Conservation (phyloP, 2,329 filamentous ascomycete genomes). For the Dothidotthia symphoricarpi region DNA sequence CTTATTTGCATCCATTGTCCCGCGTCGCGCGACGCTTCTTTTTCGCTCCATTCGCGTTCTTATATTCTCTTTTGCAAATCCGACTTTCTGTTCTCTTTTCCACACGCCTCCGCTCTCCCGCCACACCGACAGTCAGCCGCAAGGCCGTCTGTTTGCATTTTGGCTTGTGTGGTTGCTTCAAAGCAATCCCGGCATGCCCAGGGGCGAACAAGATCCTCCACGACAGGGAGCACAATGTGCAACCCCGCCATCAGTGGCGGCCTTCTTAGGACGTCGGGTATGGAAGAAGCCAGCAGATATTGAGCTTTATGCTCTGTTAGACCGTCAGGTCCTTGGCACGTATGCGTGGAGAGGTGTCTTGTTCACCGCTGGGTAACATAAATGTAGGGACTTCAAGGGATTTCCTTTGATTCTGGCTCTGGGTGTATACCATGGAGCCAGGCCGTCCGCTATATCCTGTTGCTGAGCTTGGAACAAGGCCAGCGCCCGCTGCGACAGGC, state of each 20-base stretch:
- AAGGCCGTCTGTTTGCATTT: too few relatives aligned
- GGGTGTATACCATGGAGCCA: conserved; percentile 1
- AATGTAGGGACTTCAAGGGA: conserved; percentile 14
- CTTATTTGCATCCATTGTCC: neutral
- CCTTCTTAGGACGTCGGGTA: conserved; percentile 24
- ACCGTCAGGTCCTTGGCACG: conserved; percentile 26
- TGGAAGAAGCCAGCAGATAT: conserved; percentile 33
- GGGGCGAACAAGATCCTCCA: conserved; percentile 15
- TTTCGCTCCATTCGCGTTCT: conserved; percentile 7
- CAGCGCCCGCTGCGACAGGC: conserved; percentile 1
- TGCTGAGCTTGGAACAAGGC: conserved; percentile 1
- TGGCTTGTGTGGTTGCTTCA: neutral
- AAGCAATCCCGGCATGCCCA: conserved; percentile 1
- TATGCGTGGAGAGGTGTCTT: conserved; percentile 21
- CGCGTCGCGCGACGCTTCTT: conserved; percentile 15
- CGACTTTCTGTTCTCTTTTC: neutral
- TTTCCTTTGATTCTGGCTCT: conserved; percentile 7
- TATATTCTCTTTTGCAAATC: neutral
- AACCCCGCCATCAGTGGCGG: conserved; percentile 25
- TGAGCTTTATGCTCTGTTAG: conserved; percentile 22
- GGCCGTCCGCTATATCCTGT: conserved; percentile 1
- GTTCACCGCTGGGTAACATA: conserved; percentile 12
- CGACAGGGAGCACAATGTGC: conserved; percentile 18
- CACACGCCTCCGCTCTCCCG: neutral
- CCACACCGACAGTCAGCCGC: too few relatives aligned